Conservation (phyloP, 805 yeast species). For the Lipomyces yamadae region DNA sequence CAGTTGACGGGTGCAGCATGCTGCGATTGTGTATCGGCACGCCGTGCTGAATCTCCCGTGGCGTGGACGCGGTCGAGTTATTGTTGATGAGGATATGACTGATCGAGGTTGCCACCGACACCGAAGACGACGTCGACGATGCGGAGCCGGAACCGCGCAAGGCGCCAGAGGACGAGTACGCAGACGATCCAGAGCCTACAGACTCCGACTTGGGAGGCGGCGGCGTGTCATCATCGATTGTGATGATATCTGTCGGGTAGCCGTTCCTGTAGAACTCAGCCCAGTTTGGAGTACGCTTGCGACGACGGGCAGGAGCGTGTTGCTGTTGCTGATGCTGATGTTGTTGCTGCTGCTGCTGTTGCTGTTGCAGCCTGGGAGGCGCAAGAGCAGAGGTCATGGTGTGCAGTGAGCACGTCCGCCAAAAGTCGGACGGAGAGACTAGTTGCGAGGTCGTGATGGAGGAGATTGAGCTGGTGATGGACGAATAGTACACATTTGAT, state of each 20-base stretch:
- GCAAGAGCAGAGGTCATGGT: conserved; percentile 12
- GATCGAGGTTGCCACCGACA: conserved; percentile 23
- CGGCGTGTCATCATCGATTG: conserved; percentile 43
- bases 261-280: conserved; percentile 44
- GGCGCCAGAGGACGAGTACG: conserved; percentile 14
- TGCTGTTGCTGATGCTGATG: not conserved
- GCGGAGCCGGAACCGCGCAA: conserved; percentile 20
- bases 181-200: not conserved
- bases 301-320: conserved; percentile 17
- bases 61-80: not conserved
- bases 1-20: not conserved
- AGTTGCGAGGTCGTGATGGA: not conserved
- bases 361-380: conserved; percentile 4
- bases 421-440: not conserved
- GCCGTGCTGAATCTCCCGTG: not conserved
- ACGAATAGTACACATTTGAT: not conserved
- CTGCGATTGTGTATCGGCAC: not conserved
- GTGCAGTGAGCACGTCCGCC: conserved; percentile 1
- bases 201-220: conserved; percentile 26
- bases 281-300: conserved; percentile 41
- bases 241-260: conserved; percentile 44
- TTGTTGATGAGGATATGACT: conserved; percentile 14
- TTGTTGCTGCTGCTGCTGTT: conserved; percentile 7
- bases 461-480: not conserved
- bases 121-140: conserved; percentile 22